Evolutionary conservation across 768 basidiomycete species (phyloP).

Genomic region (Daedalea quercina): DNA sequence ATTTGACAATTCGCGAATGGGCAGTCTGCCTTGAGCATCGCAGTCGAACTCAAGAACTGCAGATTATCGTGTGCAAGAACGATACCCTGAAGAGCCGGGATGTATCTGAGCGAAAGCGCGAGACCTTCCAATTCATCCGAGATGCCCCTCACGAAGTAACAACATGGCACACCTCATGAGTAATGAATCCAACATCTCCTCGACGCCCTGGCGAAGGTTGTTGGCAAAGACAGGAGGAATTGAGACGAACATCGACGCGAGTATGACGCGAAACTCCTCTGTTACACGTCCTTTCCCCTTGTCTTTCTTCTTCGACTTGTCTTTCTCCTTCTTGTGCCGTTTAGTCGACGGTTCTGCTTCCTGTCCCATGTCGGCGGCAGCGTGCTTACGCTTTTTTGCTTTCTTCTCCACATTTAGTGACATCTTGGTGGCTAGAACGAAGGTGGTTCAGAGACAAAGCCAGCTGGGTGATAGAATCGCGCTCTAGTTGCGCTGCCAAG

Average conservation of each 20-base stretch:
- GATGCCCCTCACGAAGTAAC: background rate
- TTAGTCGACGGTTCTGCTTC: conserved; percentile 24
- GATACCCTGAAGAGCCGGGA: conserved; percentile 81
- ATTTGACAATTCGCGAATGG: conserved; percentile 76
- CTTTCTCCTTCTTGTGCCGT: conserved; percentile 26
- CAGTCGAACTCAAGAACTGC: conserved; percentile 55
- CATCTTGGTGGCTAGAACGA: conserved; percentile 8
- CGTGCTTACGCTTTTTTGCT: conserved; percentile 47
- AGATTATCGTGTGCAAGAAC: conserved; percentile 82
- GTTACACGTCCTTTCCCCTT: conserved; percentile 15
- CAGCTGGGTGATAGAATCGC: no score
- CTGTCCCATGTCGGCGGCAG: conserved; percentile 13
- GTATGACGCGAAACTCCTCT: conserved; percentile 53
- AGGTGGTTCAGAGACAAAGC: no score
- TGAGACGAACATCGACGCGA: conserved; percentile 62
- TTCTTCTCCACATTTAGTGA: conserved; percentile 14
- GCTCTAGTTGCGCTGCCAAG: no score
- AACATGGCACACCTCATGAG: conserved; percentile 71
- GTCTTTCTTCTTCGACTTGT: conserved; percentile 18
- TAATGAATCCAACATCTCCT: conserved; percentile 92
- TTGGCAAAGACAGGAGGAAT: conserved; percentile 78
- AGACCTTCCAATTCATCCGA: conserved; percentile 4
- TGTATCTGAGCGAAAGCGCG: conserved; percentile 53
- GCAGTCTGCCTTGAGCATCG: conserved; percentile 71
- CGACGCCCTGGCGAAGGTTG: conserved; percentile 66